Conservation (phyloP, 2,329 filamentous ascomycete genomes). For the Curvularia verruculosa region DNA sequence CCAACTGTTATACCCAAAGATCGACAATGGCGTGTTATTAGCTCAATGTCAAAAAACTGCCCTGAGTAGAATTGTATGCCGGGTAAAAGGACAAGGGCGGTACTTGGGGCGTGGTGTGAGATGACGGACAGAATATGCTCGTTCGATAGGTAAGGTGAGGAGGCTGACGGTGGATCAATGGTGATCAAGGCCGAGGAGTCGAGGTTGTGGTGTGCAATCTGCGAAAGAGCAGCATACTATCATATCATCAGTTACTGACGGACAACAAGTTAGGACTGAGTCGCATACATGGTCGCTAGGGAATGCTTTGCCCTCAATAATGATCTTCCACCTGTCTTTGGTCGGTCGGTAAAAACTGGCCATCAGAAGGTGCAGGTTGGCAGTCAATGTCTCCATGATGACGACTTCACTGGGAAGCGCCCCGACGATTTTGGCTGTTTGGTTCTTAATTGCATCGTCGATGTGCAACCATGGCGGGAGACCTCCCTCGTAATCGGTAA, state of each 20-base stretch:
- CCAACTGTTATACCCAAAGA: slow-evolving; percentile 74
- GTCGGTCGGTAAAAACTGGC: slow-evolving; percentile 81
- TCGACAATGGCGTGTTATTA: slow-evolving; percentile 79
- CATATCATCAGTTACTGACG: slow-evolving; percentile 3
- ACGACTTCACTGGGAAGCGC: slow-evolving; percentile 76
- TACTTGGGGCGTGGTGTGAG: slow-evolving; percentile 72
- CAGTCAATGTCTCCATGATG: slow-evolving; percentile 86
- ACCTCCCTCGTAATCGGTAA: slow-evolving; percentile 70
- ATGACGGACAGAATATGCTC: slow-evolving; percentile 75
- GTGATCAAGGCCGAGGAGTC: slow-evolving; percentile 73
- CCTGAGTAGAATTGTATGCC: slow-evolving; percentile 93
- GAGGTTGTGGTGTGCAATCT: slow-evolving; percentile 72
- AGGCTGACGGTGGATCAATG: slow-evolving; percentile 64
- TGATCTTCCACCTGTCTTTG: slow-evolving; percentile 72
- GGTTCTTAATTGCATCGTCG: slow-evolving; percentile 72
- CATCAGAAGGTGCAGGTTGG: slow-evolving; percentile 81
- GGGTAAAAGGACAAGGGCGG: slow-evolving; percentile 79
- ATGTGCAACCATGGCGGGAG: slow-evolving; percentile 78
- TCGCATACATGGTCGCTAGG: slow-evolving; percentile 75
- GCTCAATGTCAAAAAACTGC: slow-evolving; percentile 81
- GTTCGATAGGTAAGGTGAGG: slow-evolving; percentile 68
- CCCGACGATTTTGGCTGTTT: slow-evolving; percentile 76
- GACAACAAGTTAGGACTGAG: not conserved
- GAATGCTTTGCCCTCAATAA: slow-evolving; percentile 89
- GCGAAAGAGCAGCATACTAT: slow-evolving; percentile 82